Base-by-base conservation (phyloP, 2,329 filamentous ascomycete species). In the Colletotrichum eleusines region DNA sequence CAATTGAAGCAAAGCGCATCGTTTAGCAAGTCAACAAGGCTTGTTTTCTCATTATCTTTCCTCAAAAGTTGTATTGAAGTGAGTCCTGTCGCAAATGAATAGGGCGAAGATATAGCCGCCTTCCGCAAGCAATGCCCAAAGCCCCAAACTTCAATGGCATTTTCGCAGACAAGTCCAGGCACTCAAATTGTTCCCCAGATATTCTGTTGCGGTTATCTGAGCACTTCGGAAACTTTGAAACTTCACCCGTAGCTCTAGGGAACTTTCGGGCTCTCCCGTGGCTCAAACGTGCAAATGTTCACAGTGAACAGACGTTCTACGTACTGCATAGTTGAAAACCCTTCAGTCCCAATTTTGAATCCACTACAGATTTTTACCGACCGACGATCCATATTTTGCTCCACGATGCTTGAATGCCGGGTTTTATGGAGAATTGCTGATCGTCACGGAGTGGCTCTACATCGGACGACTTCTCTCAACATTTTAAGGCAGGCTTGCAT, bases 291-390 rank as follows among this genome's bases (percentile, higher is more conserved):
- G 44, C 33, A 40, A 40, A 23, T 51, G 33, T 51, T 23, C 38
- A 28, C n/a, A n/a, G n/a, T n/a, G 9, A 16, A 38, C 12, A 38
- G 31, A 61, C 31, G 44, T 51, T 28, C 31, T n/a, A 51, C 4
- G 7, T 33, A 33, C n/a, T n/a, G n/a, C n/a, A n/a, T n/a, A n/a
- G n/a, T n/a, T n/a, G 59, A 51, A 28, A 16, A 28, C 20, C 1
- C 9, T n/a, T 3, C 31, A 40, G 33, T 62, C 33, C 59, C 46
- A 62, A 50, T 62, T 62, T 40, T 62, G 44, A 51, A 51, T n/a
- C 23, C 46, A 51, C 59, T 23, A 44, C 28, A 8, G n/a, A 35
- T 18, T 46, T 20, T 31, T n/a, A 26, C n/a, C 44, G 33, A 20
- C 26, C 2, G 12, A 2, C 31, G 58, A 12, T 50, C 58, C 58